Conservation (phyloP, 2,329 filamentous ascomycete genomes). For the Podosphaera fusca region DNA sequence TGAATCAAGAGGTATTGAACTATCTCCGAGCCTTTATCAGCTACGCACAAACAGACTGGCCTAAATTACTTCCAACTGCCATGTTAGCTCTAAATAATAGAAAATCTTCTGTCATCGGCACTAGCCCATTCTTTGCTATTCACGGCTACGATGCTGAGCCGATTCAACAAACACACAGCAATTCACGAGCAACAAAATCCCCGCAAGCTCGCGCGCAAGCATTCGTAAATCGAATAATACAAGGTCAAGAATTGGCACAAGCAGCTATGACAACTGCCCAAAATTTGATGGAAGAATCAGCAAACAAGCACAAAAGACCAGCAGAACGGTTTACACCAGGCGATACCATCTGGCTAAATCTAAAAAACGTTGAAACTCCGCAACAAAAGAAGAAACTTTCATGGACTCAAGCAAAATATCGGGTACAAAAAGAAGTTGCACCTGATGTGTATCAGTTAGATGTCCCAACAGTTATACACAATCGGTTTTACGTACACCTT, state of each 20-base stretch:
- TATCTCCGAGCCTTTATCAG: constrained; percentile 4
- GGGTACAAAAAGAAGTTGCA: neutral
- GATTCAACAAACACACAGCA: neutral
- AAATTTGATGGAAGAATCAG: neutral
- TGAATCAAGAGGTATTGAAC: constrained; percentile 2
- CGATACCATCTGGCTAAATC: neutral
- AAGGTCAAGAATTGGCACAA: neutral
- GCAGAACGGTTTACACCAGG: neutral
- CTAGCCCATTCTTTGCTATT: neutral
- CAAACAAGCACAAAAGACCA: neutral
- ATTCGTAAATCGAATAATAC: neutral
- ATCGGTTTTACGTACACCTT: constrained; percentile 1
- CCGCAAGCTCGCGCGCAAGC: neutral
- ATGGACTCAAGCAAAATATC: constrained; percentile 1
- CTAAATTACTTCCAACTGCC: neutral
- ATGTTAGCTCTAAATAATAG: neutral
- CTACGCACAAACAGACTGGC: constrained; percentile 2
- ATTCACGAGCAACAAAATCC: neutral
- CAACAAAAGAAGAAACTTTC: neutral
- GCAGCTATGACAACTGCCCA: neutral
- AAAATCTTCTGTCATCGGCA: neutral
- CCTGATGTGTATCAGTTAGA: neutral
- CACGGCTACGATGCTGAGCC: neutral
- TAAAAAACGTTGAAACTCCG: constrained; percentile 1
- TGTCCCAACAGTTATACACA: constrained; percentile 1